phyloP scores from a whole-genome alignment of 2,329 filamentous ascomycete species.

The Sporothrix mexicana region DNA sequence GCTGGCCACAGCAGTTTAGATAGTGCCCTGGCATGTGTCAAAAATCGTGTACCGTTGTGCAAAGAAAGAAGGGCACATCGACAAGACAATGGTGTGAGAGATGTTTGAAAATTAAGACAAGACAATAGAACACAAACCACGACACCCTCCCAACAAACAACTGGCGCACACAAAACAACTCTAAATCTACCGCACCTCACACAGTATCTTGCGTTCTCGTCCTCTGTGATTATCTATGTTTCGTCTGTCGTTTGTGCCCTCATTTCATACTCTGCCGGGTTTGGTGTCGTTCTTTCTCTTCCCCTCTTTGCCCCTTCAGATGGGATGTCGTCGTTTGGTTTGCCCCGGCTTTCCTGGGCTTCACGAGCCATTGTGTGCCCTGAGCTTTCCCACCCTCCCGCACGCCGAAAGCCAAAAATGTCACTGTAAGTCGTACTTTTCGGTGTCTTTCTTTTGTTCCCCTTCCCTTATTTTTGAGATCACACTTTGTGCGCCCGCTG shows the following conservation, averaged over 20 bases:
- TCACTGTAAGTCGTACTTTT: background rate
- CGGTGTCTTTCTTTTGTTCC: background rate
- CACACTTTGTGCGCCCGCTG: constrained; percentile 8
- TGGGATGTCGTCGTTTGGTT: constrained; percentile 7
- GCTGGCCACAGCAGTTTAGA: background rate
- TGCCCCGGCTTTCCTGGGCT: constrained; percentile 18
- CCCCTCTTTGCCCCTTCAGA: background rate
- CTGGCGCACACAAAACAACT: constrained; percentile 19
- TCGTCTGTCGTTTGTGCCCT: too few relatives aligned
- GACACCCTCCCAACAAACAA: background rate
- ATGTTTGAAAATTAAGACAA: background rate
- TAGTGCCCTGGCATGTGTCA: constrained; percentile 8
- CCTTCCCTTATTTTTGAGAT: background rate
- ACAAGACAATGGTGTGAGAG: background rate
- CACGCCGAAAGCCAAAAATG: background rate
- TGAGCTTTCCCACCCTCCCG: constrained; percentile 8
- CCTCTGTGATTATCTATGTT: background rate
- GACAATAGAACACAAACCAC: background rate
- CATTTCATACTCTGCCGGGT: background rate
- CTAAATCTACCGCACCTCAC: constrained; percentile 21
- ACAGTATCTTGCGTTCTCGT: constrained; percentile 4
- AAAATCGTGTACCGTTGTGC: constrained; percentile 20
- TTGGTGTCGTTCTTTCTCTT: background rate
- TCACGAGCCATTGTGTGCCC: constrained; percentile 26
- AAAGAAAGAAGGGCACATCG: background rate